phyloP scores from a whole-genome alignment of 805 yeast genomes.

The Saccharomycopsis schoenii region DNA sequence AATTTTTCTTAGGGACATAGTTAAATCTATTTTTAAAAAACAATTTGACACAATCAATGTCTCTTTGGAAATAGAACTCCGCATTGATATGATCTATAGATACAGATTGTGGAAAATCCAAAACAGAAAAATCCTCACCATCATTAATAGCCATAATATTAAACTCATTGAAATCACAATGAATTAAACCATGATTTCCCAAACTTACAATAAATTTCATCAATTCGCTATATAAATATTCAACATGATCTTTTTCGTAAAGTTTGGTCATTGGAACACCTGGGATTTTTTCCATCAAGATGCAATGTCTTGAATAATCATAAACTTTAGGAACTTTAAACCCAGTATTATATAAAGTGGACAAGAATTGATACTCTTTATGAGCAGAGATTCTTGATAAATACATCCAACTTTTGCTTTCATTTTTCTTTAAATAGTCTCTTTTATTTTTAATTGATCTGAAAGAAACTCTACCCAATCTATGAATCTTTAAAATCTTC shows the following conservation, averaged over 20 bases:
- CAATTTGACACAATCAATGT: constrained; percentile 78
- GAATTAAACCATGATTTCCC: constrained; percentile 84
- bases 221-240: constrained; percentile 67
- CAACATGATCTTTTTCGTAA: constrained; percentile 57
- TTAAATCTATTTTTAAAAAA: constrained; percentile 74
- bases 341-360: constrained; percentile 58
- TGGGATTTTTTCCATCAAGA: constrained; percentile 81
- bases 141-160: constrained; percentile 77
- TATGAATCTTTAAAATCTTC: constrained; percentile 78
- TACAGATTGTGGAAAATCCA: constrained; percentile 97
- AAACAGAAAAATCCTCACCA: constrained; percentile 67
- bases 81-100: constrained; percentile 90
- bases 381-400: constrained; percentile 83
- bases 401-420: constrained; percentile 86
- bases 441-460: constrained; percentile 87
- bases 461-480: constrained; percentile 91
- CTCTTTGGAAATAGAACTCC: constrained; percentile 78
- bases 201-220: constrained; percentile 80
- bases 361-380: constrained; percentile 86
- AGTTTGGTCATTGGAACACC: constrained; percentile 89
- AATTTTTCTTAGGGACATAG: constrained; percentile 59
- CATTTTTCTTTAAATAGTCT: constrained; percentile 69
- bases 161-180: constrained; percentile 96
- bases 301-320: constrained; percentile 85
- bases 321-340: constrained; percentile 83